These are phyloP conservation scores for Parascedosporium putredinis DNA, from an alignment of 2,329 filamentous ascomycete species.

Conservation along the genomic window DNA sequence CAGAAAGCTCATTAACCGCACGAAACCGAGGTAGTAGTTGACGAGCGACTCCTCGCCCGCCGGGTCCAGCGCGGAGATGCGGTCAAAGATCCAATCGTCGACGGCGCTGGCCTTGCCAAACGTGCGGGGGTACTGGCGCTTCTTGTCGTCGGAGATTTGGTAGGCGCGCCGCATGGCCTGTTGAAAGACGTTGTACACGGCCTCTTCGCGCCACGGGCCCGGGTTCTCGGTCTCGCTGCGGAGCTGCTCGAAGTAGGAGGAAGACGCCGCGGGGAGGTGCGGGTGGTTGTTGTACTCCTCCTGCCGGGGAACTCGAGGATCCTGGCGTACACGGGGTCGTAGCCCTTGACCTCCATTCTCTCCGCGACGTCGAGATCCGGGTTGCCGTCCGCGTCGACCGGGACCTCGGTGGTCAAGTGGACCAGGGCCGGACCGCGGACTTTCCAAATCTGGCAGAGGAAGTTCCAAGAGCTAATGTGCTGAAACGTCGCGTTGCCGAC, in stretches of 20 bases:
- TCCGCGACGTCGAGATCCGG: neutral
- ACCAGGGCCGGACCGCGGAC: neutral
- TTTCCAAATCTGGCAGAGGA: neutral
- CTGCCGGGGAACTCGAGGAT: neutral
- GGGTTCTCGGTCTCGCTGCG: neutral
- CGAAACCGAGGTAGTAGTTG: neutral
- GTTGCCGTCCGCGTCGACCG: neutral
- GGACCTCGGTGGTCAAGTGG: neutral
- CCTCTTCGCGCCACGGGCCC: neutral
- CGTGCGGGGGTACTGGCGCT: neutral
- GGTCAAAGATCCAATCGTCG: neutral
- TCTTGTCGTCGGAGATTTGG: neutral
- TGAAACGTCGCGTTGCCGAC: neutral
- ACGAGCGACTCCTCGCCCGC: neutral
- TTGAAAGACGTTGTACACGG: neutral
- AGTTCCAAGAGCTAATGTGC: neutral
- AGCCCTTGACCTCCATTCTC: neutral
- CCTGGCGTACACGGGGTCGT: neutral
- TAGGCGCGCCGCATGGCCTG: neutral
- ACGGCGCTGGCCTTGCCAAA: neutral
- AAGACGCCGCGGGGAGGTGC: neutral
- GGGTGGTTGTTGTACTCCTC: neutral
- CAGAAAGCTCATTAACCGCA: neutral
- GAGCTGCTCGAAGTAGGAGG: conserved; percentile 1
- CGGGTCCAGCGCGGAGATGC: neutral